phyloP scores from a whole-genome alignment of 331 rosid genomes.

The Acacia pycnantha region DNA sequence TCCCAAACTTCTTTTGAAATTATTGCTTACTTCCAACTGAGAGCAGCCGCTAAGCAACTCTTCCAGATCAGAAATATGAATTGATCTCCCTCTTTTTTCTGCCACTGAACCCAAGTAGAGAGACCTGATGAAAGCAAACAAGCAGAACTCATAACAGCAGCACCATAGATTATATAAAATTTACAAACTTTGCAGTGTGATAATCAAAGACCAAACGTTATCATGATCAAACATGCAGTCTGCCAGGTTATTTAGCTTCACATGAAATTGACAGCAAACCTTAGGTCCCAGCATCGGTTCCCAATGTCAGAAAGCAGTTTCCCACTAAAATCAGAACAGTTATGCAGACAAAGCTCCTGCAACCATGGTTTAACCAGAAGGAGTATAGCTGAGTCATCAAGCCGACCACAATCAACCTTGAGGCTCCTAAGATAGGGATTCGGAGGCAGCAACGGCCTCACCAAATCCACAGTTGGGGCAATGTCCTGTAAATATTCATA shows the following conservation, averaged over 20 bases:
- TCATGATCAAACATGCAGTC: conserved; percentile 11
- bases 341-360: conserved; percentile 66
- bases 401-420: conserved; percentile 71
- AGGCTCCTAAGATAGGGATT: conserved; percentile 64
- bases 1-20: background rate
- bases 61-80: conserved; percentile 82
- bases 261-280: conserved; percentile 40
- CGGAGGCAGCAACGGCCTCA: conserved; percentile 71
- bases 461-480: conserved; percentile 58
- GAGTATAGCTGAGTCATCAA: conserved; percentile 70
- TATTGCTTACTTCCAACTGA: conserved; percentile 77
- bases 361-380: conserved; percentile 63
- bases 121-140: conserved; percentile 54
- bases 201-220: conserved; percentile 14
- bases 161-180: conserved; percentile 15
- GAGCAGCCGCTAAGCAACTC: conserved; percentile 84
- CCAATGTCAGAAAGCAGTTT: conserved; percentile 82
- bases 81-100: conserved; percentile 69
- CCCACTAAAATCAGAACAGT: conserved; percentile 83
- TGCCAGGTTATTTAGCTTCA: conserved; percentile 1
- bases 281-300: conserved; percentile 63
- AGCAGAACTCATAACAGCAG: conserved; percentile 33
- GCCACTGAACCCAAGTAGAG: conserved; percentile 93
- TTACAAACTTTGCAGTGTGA: conserved; percentile 7
- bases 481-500: conserved; percentile 50